phyloP scores from a whole-genome alignment of 768 basidiomycete species.

The Pleurotus eryngii region DNA sequence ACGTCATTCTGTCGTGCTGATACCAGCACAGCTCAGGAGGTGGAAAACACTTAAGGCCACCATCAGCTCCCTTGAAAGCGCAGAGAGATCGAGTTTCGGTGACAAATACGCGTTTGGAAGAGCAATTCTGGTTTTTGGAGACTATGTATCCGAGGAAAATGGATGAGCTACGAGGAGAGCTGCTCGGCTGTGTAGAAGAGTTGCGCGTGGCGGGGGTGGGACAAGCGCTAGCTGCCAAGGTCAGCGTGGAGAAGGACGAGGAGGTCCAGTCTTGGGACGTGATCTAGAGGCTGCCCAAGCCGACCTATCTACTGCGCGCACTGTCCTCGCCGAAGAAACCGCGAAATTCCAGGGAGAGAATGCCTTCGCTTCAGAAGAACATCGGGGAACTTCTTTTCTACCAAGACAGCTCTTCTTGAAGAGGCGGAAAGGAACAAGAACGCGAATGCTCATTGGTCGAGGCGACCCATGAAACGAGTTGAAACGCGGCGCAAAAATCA shows the following conservation, averaged over 20 bases:
- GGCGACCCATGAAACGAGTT: background rate
- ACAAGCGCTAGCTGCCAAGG: background rate
- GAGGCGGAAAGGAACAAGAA: background rate
- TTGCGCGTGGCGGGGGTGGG: background rate
- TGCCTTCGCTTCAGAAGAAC: background rate
- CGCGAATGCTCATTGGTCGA: background rate
- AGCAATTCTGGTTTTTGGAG: background rate
- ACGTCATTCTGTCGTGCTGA: background rate
- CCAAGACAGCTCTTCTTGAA: background rate
- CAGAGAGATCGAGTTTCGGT: background rate
- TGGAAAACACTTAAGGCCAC: background rate
- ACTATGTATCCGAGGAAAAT: background rate
- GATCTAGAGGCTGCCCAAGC: background rate
- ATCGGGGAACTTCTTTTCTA: background rate
- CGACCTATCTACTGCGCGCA: background rate
- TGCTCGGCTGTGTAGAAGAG: background rate
- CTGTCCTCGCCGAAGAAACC: background rate
- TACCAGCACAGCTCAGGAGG: background rate
- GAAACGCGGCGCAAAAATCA: background rate
- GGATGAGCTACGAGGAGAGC: background rate
- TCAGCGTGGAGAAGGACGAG: background rate
- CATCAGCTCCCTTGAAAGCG: background rate
- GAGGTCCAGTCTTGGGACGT: background rate
- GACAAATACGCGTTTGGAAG: background rate
- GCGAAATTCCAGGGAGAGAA: background rate